These are phyloP conservation scores for Neofusicoccum cordaticola DNA, from an alignment of 2,329 filamentous ascomycete species.

Conservation along the genomic window DNA sequence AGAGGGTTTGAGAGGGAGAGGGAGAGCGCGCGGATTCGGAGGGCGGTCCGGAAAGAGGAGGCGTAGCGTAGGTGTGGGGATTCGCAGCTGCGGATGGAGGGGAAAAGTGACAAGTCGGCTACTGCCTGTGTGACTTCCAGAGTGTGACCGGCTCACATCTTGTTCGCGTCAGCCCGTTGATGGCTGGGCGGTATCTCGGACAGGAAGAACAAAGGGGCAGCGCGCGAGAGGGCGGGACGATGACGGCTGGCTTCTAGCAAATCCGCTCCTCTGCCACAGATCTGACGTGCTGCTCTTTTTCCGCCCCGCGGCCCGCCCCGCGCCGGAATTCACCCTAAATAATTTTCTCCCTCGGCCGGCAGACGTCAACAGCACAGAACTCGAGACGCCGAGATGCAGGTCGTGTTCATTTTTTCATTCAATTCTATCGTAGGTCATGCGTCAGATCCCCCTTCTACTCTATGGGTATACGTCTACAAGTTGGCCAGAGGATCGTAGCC, in stretches of 20 bases:
- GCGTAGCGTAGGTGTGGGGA: neutral
- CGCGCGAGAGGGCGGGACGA: neutral
- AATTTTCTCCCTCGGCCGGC: neutral
- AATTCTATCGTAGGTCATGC: neutral
- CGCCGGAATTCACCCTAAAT: neutral
- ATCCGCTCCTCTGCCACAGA: neutral
- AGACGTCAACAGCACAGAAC: no score
- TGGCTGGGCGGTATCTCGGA: neutral
- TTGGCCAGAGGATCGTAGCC: conserved; percentile 14
- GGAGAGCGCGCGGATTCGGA: neutral
- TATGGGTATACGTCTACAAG: conserved; percentile 10
- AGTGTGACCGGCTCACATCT: neutral
- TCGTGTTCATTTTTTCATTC: neutral
- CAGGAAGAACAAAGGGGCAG: neutral
- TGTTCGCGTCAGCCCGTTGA: neutral
- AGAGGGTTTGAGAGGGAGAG: neutral
- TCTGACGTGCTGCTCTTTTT: neutral
- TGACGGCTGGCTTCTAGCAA: neutral
- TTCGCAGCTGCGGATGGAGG: neutral
- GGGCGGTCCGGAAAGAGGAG: neutral
- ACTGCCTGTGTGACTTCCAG: neutral
- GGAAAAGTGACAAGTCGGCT: conserved; percentile 10
- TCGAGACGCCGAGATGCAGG: neutral
- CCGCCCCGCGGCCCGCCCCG: conserved; percentile 4
- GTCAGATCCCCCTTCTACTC: neutral